Percentiles rank a stretch among this genome's conserved stretches.
These are phyloP conservation scores for Croton setiger DNA, from an alignment of 441 rosid species.

Conservation along the genomic window DNA sequence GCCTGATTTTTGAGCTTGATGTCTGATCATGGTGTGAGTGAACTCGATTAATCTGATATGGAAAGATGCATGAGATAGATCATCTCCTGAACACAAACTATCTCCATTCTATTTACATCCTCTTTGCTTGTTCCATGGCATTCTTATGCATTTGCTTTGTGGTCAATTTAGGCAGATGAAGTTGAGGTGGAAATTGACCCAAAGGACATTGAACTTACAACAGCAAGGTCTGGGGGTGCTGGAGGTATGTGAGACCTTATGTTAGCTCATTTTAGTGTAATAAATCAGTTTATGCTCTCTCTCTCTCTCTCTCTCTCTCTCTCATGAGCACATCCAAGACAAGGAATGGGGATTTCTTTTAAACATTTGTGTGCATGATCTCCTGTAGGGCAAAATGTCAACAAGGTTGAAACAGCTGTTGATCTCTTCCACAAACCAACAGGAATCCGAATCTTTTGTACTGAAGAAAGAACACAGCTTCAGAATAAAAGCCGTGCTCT, in stretches of 20 bases:
- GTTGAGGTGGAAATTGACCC: constrained; percentile 96
- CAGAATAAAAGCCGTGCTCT: constrained; percentile 73
- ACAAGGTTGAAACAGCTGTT: constrained; percentile 95
- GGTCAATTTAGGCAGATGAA: constrained; percentile 72
- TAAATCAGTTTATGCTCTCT: background rate
- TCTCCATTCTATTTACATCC: background rate
- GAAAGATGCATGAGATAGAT: no score
- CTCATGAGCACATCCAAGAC: background rate
- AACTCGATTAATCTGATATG: constrained; percentile 10
- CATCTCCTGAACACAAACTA: background rate
- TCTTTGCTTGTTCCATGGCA: background rate
- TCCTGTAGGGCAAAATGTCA: constrained; percentile 90
- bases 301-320: background rate
- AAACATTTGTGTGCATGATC: constrained; percentile 13
- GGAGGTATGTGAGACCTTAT: constrained; percentile 55
- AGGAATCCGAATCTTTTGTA: constrained; percentile 92
- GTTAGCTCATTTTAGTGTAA: constrained; percentile 7
- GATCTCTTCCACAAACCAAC: constrained; percentile 93
- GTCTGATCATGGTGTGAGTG: background rate
- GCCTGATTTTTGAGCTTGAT: constrained; percentile 7
- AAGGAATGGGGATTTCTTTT: background rate
- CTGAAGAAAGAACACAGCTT: constrained; percentile 89
- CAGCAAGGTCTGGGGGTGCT: constrained; percentile 97
- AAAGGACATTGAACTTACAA: constrained; percentile 85
- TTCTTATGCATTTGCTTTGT: constrained; percentile 13